Conservation (phyloP, 345 rosid genomes). For the Linum trigynum region DNA sequence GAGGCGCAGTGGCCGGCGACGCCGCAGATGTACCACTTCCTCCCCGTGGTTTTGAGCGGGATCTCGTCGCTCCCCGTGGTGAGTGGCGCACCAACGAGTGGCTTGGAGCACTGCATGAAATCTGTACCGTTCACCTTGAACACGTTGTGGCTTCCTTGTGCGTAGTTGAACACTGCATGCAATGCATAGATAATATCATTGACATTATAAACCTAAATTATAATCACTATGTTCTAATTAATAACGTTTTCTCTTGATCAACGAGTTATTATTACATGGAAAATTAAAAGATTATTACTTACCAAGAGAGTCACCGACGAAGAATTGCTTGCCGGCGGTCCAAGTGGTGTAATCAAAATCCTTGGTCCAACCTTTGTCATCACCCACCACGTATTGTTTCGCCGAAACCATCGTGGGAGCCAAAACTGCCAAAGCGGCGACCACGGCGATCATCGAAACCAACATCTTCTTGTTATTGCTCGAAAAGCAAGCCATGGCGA, state of each 20-base stretch:
- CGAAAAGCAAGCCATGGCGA: not conserved
- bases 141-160: constrained; percentile 13
- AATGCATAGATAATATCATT: not conserved
- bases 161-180: constrained; percentile 24
- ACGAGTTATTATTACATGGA: too few relatives aligned
- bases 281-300: not conserved
- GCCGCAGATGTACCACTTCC: constrained; percentile 19
- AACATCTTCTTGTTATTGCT: not conserved
- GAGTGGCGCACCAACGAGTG: constrained; percentile 3
- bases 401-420: constrained; percentile 16
- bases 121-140: constrained; percentile 22
- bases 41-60: constrained; percentile 5
- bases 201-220: not conserved
- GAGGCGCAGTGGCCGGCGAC: constrained; percentile 8
- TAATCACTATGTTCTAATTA: not conserved
- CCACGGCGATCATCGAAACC: not conserved
- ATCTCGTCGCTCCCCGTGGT: constrained; percentile 13
- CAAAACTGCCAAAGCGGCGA: constrained; percentile 11
- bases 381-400: constrained; percentile 25
- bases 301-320: constrained; percentile 31
- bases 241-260: not conserved
- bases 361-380: constrained; percentile 25
- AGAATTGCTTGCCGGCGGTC: constrained; percentile 21
- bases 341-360: constrained; percentile 23
- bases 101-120: constrained; percentile 16